Conservation (phyloP, 306 rosid species). For the Coriaria nepalensis region DNA sequence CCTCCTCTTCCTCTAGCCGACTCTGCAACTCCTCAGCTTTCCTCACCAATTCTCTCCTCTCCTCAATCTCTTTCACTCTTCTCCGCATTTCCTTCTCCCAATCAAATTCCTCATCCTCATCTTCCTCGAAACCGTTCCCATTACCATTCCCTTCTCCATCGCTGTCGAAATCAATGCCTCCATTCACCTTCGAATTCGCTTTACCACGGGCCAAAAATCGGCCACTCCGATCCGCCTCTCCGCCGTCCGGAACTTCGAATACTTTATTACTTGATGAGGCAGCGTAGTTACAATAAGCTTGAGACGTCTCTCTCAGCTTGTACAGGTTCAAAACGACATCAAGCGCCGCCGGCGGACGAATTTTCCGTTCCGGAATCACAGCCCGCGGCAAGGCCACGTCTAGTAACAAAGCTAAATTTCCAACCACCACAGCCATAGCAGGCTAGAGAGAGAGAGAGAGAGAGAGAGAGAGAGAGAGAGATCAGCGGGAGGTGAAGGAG, state of each 20-base stretch:
- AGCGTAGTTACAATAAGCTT: conserved; percentile 11
- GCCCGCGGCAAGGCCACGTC: conserved; percentile 47
- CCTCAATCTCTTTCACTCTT: conserved; percentile 74
- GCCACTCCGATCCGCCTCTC: conserved; percentile 24
- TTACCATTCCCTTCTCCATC: conserved; percentile 51
- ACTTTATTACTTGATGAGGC: conserved; percentile 22
- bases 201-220: conserved; percentile 55
- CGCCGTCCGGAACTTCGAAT: conserved; percentile 47
- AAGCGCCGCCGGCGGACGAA: conserved; percentile 27
- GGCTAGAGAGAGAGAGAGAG: conserved; percentile 2
- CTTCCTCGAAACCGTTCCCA: conserved; percentile 27
- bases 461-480: neutral
- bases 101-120: conserved; percentile 30
- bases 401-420: conserved; percentile 52
- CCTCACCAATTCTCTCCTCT: conserved; percentile 70
- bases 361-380: conserved; percentile 35
- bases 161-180: conserved; percentile 60
- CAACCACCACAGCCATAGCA: conserved; percentile 54
- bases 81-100: conserved; percentile 75
- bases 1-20: conserved; percentile 24
- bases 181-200: conserved; percentile 50
- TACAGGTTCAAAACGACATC: conserved; percentile 46
- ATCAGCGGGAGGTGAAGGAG: neutral
- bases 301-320: conserved; percentile 33
- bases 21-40: conserved; percentile 83